phyloP scores from a whole-genome alignment of 2,329 filamentous ascomycete genomes.

The Aspergillus unguis region DNA sequence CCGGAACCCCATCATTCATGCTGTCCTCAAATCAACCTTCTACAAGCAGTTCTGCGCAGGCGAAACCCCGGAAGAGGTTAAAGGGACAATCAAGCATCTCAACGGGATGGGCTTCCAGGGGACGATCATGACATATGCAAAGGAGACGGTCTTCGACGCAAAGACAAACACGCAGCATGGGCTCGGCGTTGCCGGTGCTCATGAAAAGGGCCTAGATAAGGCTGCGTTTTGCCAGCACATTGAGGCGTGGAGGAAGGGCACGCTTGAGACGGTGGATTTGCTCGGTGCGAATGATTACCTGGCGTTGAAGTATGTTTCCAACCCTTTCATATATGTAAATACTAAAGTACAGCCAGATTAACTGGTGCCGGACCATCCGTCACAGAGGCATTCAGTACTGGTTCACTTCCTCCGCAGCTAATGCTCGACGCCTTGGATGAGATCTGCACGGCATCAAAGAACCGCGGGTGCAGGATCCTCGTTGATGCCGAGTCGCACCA shows the following conservation, averaged over 20 bases:
- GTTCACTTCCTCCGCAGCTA: conserved; percentile 58
- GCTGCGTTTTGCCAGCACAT: conserved; percentile 27
- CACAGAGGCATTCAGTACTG: conserved; percentile 60
- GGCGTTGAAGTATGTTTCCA: conserved; percentile 53
- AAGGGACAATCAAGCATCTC: conserved; percentile 59
- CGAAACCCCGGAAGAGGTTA: conserved; percentile 66
- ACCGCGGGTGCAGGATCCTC: conserved; percentile 66
- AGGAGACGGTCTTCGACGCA: conserved; percentile 66
- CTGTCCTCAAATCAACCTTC: conserved; percentile 62
- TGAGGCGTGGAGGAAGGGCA: conserved; percentile 67
- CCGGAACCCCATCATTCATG: conserved; percentile 67
- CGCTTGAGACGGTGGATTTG: conserved; percentile 64
- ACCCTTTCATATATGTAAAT: neutral
- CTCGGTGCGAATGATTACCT: conserved; percentile 57
- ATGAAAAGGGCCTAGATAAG: neutral
- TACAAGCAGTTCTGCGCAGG: conserved; percentile 91
- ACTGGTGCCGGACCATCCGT: conserved; percentile 73
- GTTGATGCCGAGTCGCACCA: conserved; percentile 83
- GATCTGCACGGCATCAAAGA: conserved; percentile 54
- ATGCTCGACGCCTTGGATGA: conserved; percentile 68
- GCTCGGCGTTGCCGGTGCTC: neutral
- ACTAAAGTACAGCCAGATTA: conserved; percentile 46
- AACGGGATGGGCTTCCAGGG: conserved; percentile 76
- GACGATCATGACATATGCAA: conserved; percentile 79
- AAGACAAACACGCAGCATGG: conserved; percentile 57